These are phyloP conservation scores for Vitis rotundifolia DNA, from an alignment of 164 flowering plant genomes.

Conservation along the genomic window DNA sequence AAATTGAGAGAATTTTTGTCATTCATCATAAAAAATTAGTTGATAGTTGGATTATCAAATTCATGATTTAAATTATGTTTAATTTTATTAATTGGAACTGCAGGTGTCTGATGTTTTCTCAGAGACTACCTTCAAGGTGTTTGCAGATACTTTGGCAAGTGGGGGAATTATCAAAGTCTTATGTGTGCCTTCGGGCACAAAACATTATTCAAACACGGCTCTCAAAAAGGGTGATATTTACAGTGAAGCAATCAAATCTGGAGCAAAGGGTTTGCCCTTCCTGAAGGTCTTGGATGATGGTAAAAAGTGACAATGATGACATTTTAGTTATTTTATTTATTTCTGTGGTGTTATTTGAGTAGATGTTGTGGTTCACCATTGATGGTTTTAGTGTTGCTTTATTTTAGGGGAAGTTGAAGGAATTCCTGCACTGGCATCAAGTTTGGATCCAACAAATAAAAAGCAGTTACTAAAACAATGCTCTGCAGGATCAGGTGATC, in stretches of 20 bases:
- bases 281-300: slow-evolving; percentile 79
- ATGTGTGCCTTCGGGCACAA: slow-evolving; percentile 80
- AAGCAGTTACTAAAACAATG: slow-evolving; percentile 53
- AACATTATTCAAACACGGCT: slow-evolving; percentile 77
- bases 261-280: slow-evolving; percentile 95
- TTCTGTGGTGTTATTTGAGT: not conserved
- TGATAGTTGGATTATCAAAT: not conserved
- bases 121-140: slow-evolving; percentile 75
- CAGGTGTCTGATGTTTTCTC: slow-evolving; percentile 80
- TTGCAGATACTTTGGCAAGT: slow-evolving; percentile 63
- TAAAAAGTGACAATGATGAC: slow-evolving; percentile 17
- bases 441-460: slow-evolving; percentile 49
- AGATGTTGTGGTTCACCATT: slow-evolving; percentile 3
- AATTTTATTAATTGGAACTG: slow-evolving; percentile 16
- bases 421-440: slow-evolving; percentile 69
- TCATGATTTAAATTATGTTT: not conserved
- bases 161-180: slow-evolving; percentile 78
- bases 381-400: slow-evolving; percentile 3
- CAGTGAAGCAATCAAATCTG: slow-evolving; percentile 82
- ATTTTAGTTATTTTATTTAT: not conserved
- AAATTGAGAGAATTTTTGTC: not conserved
- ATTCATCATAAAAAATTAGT: not conserved
- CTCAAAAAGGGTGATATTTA: slow-evolving; percentile 89
- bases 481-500: slow-evolving; percentile 76
- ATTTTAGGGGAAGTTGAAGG: slow-evolving; percentile 73